These are phyloP conservation scores for Fraxinus excelsior DNA, from an alignment of 257 asterid species.

Conservation along the genomic window DNA sequence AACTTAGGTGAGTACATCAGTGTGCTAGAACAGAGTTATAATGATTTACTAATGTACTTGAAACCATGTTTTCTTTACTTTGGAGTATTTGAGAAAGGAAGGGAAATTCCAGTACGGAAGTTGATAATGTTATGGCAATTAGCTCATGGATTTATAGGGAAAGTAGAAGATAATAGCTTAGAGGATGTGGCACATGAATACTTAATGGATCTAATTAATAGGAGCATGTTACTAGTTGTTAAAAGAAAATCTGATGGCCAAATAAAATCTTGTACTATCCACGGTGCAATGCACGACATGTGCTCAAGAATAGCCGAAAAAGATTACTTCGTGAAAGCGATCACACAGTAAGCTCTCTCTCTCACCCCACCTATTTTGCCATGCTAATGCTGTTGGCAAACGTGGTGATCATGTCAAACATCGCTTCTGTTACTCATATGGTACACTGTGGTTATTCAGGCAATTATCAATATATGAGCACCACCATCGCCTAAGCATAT, in stretches of 20 bases:
- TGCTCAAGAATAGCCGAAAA: neutral
- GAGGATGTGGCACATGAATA: neutral
- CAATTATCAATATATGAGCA: neutral
- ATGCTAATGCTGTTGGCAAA: no score
- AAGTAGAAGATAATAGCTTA: constrained; percentile 5
- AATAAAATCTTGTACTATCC: neutral
- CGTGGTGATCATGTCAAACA: no score
- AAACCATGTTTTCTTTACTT: constrained; percentile 34
- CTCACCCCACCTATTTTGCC: no score
- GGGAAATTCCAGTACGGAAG: constrained; percentile 15
- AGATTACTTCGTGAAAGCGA: neutral
- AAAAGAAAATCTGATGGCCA: neutral
- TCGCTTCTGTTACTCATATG: neutral
- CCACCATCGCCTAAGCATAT: neutral
- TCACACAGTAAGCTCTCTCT: no score
- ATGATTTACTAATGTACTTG: neutral
- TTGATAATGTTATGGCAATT: constrained; percentile 8
- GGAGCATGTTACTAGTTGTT: constrained; percentile 10
- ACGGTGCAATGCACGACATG: constrained; percentile 13
- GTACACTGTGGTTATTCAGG: neutral
- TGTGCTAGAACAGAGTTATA: constrained; percentile 11
- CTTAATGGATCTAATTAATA: neutral
- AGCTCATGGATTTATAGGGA: constrained; percentile 21
- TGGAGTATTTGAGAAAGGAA: constrained; percentile 21
- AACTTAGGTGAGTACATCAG: neutral